Conservation (phyloP, 768 basidiomycete species). For the Xerocomellus dryophilus region DNA sequence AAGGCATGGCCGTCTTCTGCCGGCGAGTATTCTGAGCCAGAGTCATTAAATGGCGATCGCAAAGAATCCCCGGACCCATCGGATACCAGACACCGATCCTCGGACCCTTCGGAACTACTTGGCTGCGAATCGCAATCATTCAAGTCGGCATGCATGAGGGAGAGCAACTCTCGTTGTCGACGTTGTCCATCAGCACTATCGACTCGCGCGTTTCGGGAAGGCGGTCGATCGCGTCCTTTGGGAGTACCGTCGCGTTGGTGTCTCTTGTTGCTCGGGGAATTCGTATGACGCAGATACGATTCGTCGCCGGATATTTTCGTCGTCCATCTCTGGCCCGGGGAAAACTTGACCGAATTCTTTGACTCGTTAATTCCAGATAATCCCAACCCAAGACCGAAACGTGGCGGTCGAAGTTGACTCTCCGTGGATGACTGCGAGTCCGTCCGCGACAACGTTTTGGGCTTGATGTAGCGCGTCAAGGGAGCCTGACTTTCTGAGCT, state of each 20-base stretch:
- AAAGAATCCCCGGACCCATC: conserved; percentile 21
- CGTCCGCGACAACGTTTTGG: conserved; percentile 14
- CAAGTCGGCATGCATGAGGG: background rate
- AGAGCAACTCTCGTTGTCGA: conserved; percentile 21
- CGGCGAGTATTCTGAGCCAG: conserved; percentile 32
- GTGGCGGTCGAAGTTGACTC: conserved; percentile 22
- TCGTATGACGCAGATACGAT: background rate
- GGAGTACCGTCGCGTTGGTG: conserved; percentile 7
- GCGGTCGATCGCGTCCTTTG: conserved; percentile 14
- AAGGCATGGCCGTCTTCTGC: conserved; percentile 18
- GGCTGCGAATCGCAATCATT: conserved; percentile 20
- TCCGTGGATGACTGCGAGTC: conserved; percentile 24
- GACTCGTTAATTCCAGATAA: conserved; percentile 14
- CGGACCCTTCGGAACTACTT: conserved; percentile 13
- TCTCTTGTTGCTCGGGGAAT: conserved; percentile 8
- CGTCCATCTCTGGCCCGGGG: conserved; percentile 17
- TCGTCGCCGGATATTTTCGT: conserved; percentile 7
- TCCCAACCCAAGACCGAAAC: conserved; percentile 32
- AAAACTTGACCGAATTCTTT: conserved; percentile 9
- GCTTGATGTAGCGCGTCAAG: conserved; percentile 13
- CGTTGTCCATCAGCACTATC: conserved; percentile 12
- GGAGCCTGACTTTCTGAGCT: conserved; percentile 39
- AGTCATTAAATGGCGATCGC: conserved; percentile 24
- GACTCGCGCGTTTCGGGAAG: background rate
- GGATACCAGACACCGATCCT: conserved; percentile 12